A percentile compares a stretch with the other conserved stretches of the same genome.
These are phyloP conservation scores for Nemania bipapillata DNA, from an alignment of 2,329 filamentous ascomycete species.

Conservation along the genomic window DNA sequence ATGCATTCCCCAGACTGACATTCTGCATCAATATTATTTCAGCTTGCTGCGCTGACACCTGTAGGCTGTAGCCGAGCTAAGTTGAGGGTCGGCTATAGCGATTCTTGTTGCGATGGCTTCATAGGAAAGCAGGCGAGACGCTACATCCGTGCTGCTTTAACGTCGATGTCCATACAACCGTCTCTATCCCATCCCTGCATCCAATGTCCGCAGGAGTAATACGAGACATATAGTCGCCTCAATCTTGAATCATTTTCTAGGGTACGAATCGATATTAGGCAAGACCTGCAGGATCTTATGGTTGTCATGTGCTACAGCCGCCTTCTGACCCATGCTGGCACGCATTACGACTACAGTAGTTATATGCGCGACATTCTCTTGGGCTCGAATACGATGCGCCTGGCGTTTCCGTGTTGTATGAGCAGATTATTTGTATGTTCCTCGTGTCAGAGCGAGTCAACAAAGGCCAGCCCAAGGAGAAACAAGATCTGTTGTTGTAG, in stretches of 20 bases:
- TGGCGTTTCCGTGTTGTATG: background rate
- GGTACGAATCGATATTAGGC: background rate
- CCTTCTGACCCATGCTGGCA: background rate
- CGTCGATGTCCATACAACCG: background rate
- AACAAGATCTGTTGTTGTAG: background rate
- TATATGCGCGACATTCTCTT: background rate
- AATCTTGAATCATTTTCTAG: background rate
- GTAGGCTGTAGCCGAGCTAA: background rate
- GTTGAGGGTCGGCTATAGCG: background rate
- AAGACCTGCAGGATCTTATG: constrained; percentile 1
- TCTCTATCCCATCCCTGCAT: background rate
- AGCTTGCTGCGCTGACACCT: background rate
- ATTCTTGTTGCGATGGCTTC: background rate
- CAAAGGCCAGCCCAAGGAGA: background rate
- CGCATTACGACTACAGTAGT: background rate
- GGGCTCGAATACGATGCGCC: background rate
- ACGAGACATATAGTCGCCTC: background rate
- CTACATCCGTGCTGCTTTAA: background rate
- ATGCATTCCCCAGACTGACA: background rate
- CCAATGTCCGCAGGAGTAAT: background rate
- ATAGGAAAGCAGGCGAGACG: background rate
- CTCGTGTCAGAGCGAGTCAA: background rate
- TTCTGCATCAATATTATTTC: background rate
- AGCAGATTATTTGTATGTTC: background rate
- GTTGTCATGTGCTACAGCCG: background rate